phyloP scores from a whole-genome alignment of 208 protist genomes.

The Borovskyia barvae region DNA sequence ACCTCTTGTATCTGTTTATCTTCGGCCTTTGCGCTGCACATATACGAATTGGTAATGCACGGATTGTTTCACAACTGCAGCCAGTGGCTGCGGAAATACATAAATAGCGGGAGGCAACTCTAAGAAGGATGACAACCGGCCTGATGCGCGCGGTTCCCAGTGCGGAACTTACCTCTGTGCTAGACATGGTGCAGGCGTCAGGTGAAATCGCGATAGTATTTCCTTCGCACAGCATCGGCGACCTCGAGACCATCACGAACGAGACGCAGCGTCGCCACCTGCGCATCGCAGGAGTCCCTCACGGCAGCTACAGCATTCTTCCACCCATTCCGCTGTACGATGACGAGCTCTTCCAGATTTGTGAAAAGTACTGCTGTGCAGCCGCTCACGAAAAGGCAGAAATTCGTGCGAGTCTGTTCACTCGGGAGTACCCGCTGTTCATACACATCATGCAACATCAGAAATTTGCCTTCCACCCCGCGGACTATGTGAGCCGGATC shows the following conservation, averaged over 20 bases:
- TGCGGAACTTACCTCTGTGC: conserved; percentile 18
- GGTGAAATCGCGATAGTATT: conserved; percentile 68
- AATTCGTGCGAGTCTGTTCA: conserved; percentile 39
- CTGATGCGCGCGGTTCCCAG: conserved; percentile 11
- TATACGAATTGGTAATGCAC: too few species aligned
- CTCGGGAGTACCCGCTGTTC: conserved; percentile 48
- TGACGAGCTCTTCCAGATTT: conserved; percentile 53
- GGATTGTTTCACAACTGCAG: too few species aligned
- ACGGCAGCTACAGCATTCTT: conserved; percentile 66
- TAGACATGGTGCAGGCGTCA: conserved; percentile 51
- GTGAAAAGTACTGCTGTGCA: conserved; percentile 49
- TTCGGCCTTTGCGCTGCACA: too few species aligned
- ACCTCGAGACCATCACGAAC: conserved; percentile 66
- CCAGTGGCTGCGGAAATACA: too few species aligned
- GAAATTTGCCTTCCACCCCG: conserved; percentile 62
- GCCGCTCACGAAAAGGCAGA: conserved; percentile 32
- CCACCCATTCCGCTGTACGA: conserved; percentile 61
- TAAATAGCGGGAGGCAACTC: too few species aligned
- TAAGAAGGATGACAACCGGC: conserved; percentile 11
- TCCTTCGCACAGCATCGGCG: conserved; percentile 40
- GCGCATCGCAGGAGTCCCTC: conserved; percentile 67
- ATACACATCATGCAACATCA: conserved; percentile 6
- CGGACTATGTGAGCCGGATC: conserved; percentile 65
- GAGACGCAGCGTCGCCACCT: conserved; percentile 55
- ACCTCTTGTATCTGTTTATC: too few species aligned